phyloP scores from a whole-genome alignment of 495 filamentous ascomycete species.

The Penicillium angulare region DNA sequence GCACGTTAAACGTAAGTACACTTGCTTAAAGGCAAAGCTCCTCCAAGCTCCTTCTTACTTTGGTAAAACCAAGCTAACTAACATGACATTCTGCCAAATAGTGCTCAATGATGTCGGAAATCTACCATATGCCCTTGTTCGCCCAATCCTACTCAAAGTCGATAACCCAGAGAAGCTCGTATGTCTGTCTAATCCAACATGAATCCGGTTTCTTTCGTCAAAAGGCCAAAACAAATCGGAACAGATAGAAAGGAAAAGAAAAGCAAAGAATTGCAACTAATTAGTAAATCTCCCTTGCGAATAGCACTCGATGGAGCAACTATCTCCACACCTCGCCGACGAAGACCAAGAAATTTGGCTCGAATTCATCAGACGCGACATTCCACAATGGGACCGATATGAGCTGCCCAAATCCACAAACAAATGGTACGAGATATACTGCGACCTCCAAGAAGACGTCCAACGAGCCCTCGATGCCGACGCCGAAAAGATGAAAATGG shows the following conservation, averaged over 20 bases:
- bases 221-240: neutral
- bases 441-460: conserved; percentile 42
- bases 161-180: conserved; percentile 67
- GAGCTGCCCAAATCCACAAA: conserved; percentile 54
- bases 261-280: neutral
- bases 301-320: conserved; percentile 57
- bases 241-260: neutral
- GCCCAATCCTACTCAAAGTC: conserved; percentile 59
- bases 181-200: conserved; percentile 14
- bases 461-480: conserved; percentile 48
- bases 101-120: conserved; percentile 63
- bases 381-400: conserved; percentile 58
- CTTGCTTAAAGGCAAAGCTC: neutral
- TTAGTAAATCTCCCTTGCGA: neutral
- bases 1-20: conserved; percentile 42
- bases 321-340: conserved; percentile 62
- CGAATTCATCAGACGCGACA: conserved; percentile 65
- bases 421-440: conserved; percentile 66
- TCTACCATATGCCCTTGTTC: conserved; percentile 58
- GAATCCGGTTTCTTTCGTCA: neutral
- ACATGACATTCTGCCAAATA: conserved; percentile 26
- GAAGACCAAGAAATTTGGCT: conserved; percentile 65
- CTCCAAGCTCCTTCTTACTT: neutral
- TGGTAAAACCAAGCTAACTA: conserved; percentile 15
- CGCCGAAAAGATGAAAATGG: conserved; percentile 46